Evolutionary conservation across 345 rosid genomes (phyloP), one percentile per base, ranked within the genome.

Genomic region (Nephelium lappaceum): DNA sequence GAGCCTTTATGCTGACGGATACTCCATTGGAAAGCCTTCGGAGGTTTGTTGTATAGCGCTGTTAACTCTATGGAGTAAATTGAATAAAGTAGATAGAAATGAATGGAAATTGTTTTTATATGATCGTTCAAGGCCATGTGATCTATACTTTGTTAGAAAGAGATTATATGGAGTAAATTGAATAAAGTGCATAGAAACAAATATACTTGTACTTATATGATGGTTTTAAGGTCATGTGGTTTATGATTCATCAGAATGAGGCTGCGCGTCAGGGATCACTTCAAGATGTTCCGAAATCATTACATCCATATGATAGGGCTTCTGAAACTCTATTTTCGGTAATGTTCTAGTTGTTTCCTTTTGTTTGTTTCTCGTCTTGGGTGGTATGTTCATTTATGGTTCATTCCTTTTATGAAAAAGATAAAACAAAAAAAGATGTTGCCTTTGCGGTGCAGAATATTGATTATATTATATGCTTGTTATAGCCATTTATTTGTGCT

Each of bases 271-370:
- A 86, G 81, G 80, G 80, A 71, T 41, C 85, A 1, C 81, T 85
- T 81, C 90, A 91, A 81, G 97, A 91, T 86, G 85, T 81, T 85
- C 81, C 83, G n/a, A 91, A 91, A 81, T 81, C 81, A 53, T 78
- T 94, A 82, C 95, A 85, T 83, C 96, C 95, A 25, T 97, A 94
- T 84, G 93, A 94, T 87, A 92, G 89, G 83, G 85, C 95, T 76
- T 95, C 99, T 51, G 97, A 97, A 86, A 87, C 82, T 77, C 88
- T 94, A 65, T 92, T 94, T 82, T 85, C 90, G 84, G 99, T 97
- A 87, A 88, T 66, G 75, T 31, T 84, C 73, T 67, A 23, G 18
- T 64, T 60, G 12, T 72, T 77, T 67, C 9, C 8, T 43, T 78
- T 74, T 67, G 60, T 75, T 36, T 19, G 8, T 64, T 64, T 66